A percentile compares a stretch with the other conserved stretches of the same genome.
These are phyloP conservation scores for Cicer cuneatum DNA, from an alignment of 306 rosid genomes.

Conservation along the genomic window DNA sequence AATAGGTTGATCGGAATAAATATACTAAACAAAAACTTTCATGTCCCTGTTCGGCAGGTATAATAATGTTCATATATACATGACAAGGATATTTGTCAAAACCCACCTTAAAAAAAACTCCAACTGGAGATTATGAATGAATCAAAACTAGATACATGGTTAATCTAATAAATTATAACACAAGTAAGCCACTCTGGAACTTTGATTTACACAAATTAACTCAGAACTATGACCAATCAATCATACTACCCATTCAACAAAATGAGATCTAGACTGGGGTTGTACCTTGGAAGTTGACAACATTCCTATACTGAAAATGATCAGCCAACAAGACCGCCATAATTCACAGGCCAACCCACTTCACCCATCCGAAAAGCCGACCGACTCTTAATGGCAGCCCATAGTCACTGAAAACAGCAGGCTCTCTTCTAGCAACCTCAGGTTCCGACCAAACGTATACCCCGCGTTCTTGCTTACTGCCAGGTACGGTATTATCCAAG, in stretches of 20 bases:
- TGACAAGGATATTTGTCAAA: slow-evolving; percentile 41
- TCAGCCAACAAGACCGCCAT: slow-evolving; percentile 26
- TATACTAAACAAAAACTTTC: slow-evolving; percentile 30
- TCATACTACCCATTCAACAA: slow-evolving; percentile 30
- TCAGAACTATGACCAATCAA: slow-evolving; percentile 56
- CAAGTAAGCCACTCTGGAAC: slow-evolving; percentile 52
- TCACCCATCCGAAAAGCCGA: slow-evolving; percentile 91
- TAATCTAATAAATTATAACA: slow-evolving; percentile 58
- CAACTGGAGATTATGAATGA: slow-evolving; percentile 56
- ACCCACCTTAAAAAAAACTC: slow-evolving; percentile 42
- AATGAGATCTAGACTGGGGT: slow-evolving; percentile 9
- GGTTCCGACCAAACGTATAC: slow-evolving; percentile 93
- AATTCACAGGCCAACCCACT: slow-evolving; percentile 88
- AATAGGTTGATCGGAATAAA: slow-evolving; percentile 24
- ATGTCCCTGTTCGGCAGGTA: slow-evolving; percentile 29
- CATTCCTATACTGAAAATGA: slow-evolving; percentile 20
- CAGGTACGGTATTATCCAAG: slow-evolving; percentile 95
- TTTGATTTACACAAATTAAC: slow-evolving; percentile 61
- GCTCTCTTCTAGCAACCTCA: slow-evolving; percentile 84
- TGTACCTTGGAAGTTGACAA: slow-evolving; percentile 11
- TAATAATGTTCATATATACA: slow-evolving; percentile 51
- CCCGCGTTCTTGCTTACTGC: slow-evolving; percentile 92
- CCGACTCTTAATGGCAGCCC: slow-evolving; percentile 87
- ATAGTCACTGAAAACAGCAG: slow-evolving; percentile 79
- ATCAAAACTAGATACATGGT: slow-evolving; percentile 61